Conservation (phyloP, 495 filamentous ascomycete genomes). For the Penicillium ochrochloron region DNA sequence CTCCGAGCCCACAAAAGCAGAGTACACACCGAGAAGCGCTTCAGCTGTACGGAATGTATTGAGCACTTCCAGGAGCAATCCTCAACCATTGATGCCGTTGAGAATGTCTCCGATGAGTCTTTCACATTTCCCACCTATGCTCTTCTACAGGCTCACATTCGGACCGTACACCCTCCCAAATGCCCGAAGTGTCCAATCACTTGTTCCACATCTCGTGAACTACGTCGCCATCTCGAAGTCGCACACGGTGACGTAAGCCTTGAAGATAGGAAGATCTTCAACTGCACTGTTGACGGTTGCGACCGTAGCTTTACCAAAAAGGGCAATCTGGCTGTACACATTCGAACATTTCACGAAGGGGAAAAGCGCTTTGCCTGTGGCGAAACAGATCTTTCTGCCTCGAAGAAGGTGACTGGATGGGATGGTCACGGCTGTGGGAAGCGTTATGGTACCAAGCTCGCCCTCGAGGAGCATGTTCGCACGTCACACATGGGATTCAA, state of each 20-base stretch:
- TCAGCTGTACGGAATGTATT: conserved; percentile 73
- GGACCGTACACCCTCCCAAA: conserved; percentile 68
- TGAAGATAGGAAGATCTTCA: conserved; percentile 63
- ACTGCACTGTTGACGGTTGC: conserved; percentile 69
- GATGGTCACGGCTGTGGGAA: conserved; percentile 70
- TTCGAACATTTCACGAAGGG: conserved; percentile 74
- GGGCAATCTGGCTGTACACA: conserved; percentile 79
- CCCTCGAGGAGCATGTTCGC: conserved; percentile 79
- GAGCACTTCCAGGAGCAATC: conserved; percentile 35
- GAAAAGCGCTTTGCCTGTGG: conserved; percentile 74
- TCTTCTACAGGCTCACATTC: conserved; percentile 72
- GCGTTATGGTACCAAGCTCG: conserved; percentile 69
- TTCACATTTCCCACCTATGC: conserved; percentile 72
- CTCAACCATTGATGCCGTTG: conserved; percentile 14
- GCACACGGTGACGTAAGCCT: conserved; percentile 65
- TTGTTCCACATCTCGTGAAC: conserved; percentile 62
- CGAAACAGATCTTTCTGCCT: conserved; percentile 59
- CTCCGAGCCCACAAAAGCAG: conserved; percentile 72
- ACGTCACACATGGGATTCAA: conserved; percentile 69
- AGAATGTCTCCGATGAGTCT: conserved; percentile 18
- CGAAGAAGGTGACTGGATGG: conserved; percentile 67
- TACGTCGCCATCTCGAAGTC: conserved; percentile 72
- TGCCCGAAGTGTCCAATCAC: conserved; percentile 72
- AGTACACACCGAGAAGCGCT: conserved; percentile 68
- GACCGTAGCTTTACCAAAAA: conserved; percentile 73